These are phyloP conservation scores for Solanum lycopersicoides DNA, from an alignment of 257 asterid genomes.

Conservation along the genomic window DNA sequence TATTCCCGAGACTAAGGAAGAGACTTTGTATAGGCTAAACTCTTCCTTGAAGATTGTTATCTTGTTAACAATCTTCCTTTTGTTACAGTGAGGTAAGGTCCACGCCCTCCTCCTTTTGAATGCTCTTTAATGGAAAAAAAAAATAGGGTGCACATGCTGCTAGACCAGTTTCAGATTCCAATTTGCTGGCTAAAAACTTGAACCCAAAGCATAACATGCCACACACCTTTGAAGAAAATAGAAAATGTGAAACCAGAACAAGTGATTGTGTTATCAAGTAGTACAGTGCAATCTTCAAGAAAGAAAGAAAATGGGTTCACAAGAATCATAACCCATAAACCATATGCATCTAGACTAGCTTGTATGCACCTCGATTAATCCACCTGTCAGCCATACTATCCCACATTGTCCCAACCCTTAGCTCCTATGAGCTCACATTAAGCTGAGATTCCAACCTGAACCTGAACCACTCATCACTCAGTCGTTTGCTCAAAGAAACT, in stretches of 20 bases:
- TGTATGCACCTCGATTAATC: background rate
- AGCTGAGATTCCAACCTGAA: background rate
- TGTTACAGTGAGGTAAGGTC: background rate
- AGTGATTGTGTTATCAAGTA: background rate
- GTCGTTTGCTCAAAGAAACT: background rate
- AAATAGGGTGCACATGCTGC: background rate
- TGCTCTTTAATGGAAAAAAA: background rate
- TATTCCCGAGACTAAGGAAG: background rate
- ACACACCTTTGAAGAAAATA: background rate
- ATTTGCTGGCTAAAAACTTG: background rate
- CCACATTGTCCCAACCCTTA: background rate
- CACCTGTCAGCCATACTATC: background rate
- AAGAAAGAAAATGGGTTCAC: background rate
- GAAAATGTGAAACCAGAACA: background rate
- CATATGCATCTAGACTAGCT: background rate
- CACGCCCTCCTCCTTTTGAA: background rate
- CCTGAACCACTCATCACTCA: background rate
- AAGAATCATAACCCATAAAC: background rate
- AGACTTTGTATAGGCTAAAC: background rate
- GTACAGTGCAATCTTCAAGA: background rate
- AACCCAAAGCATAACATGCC: background rate
- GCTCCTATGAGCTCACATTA: background rate
- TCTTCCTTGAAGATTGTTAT: background rate
- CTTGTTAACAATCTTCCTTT: background rate
- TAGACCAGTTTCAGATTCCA: background rate